A percentile compares a stretch with the other conserved stretches of the same genome.
Conservation (phyloP, 257 asterid genomes). For the Salvia splendens region DNA sequence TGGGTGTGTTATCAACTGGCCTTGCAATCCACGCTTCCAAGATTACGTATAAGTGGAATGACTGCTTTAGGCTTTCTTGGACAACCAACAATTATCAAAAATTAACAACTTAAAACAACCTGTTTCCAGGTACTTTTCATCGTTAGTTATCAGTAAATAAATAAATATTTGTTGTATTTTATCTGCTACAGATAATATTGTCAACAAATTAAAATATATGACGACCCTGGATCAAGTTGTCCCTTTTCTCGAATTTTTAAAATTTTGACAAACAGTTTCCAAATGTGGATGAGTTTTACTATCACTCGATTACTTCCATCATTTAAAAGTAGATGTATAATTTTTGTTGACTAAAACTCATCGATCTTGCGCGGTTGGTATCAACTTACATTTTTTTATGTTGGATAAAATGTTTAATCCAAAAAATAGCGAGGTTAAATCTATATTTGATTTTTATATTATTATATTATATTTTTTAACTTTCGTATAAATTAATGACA, state of each 20-base stretch:
- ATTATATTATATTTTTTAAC: too few species aligned
- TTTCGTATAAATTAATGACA: too few species aligned
- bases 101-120: conserved; percentile 20
- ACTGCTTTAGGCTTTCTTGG: background rate
- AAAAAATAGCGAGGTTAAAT: too few species aligned
- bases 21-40: conserved; percentile 32
- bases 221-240: background rate
- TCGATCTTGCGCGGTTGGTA: conserved; percentile 4
- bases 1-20: conserved; percentile 8
- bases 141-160: background rate
- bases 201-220: background rate
- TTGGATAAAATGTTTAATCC: too few species aligned
- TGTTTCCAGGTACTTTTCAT: conserved; percentile 25
- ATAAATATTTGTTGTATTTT: background rate
- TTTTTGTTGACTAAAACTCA: conserved; percentile 12
- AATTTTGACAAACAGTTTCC: background rate
- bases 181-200: background rate
- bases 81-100: conserved; percentile 26
- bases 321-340: background rate
- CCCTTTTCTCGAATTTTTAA: too few species aligned
- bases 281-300: background rate
- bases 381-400: background rate
- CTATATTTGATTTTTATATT: too few species aligned
- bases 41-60: background rate
- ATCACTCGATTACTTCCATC: background rate